phyloP scores from a whole-genome alignment of 129 eudicot species.

The Silybum marianum region DNA sequence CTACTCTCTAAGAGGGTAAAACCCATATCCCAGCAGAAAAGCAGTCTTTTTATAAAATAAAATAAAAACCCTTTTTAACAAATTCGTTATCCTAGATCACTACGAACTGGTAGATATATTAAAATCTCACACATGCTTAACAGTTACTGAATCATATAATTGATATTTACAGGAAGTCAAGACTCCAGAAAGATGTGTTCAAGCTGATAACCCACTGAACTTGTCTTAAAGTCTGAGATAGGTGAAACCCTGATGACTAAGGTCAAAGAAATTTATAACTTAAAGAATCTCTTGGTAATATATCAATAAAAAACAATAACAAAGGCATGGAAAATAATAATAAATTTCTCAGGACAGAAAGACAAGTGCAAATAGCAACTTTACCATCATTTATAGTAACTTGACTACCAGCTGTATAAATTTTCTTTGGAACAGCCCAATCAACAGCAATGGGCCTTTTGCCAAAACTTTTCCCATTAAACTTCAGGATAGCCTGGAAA shows the following conservation, averaged over 20 bases:
- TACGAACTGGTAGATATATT: neutral
- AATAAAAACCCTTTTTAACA: neutral
- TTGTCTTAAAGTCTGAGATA: too few species aligned
- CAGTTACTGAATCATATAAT: too few species aligned
- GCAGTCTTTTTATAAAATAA: neutral
- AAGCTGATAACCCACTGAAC: too few species aligned
- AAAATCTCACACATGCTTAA: too few species aligned
- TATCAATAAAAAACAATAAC: neutral
- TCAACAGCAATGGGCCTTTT: constrained; percentile 92
- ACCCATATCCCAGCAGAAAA: neutral
- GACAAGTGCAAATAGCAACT: constrained; percentile 19
- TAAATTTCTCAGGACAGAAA: constrained; percentile 10
- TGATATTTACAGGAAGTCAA: too few species aligned
- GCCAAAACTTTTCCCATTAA: constrained; percentile 73
- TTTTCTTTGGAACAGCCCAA: constrained; percentile 91
- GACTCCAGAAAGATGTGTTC: too few species aligned
- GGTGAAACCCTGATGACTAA: neutral
- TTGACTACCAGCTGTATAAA: constrained; percentile 62
- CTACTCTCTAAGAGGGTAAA: neutral
- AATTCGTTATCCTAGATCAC: neutral
- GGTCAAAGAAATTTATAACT: neutral
- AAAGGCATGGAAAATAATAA: neutral
- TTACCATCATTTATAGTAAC: constrained; percentile 57
- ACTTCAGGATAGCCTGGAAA: constrained; percentile 77
- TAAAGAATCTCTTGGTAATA: neutral